A percentile compares a stretch with the other conserved stretches of the same genome.
Conservation (phyloP, 441 rosid species). For the Raphanus hybrid region DNA sequence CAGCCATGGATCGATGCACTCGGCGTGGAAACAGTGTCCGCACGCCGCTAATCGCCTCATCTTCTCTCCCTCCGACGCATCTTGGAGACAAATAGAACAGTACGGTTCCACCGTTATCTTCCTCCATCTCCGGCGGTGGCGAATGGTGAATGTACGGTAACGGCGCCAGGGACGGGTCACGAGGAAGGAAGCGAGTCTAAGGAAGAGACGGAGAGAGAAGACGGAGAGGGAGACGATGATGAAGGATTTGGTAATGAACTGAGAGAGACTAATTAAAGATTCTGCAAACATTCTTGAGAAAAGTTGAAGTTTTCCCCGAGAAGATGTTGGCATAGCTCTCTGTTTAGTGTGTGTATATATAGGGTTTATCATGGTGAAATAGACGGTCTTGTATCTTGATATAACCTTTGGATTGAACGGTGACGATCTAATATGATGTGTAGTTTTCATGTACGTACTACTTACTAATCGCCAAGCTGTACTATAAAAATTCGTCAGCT, state of each 20-base stretch:
- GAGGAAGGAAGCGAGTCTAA: conserved; percentile 24
- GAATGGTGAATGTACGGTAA: conserved; percentile 28
- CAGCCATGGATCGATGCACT: conserved; percentile 36
- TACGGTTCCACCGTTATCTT: conserved; percentile 13
- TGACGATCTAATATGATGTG: not conserved
- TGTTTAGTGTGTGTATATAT: not conserved
- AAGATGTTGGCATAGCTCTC: too few species aligned
- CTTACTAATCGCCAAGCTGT: not conserved
- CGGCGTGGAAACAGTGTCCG: conserved; percentile 32
- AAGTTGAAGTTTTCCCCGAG: not conserved
- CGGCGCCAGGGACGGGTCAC: conserved; percentile 31
- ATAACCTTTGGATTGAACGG: not conserved
- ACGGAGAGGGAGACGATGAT: not conserved
- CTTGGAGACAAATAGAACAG: conserved; percentile 31
- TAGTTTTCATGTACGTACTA: conserved; percentile 9
- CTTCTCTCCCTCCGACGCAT: conserved; percentile 34
- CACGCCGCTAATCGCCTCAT: conserved; percentile 32
- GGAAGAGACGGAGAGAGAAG: conserved; percentile 6
- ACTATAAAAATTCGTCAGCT: not conserved
- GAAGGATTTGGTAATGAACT: not conserved
- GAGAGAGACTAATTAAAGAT: conserved; percentile 19
- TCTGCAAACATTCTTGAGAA: conserved; percentile 4
- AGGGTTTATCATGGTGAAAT: not conserved
- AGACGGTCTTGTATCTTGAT: conserved; percentile 4
- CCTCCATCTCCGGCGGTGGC: conserved; percentile 16